Evolutionary conservation across 139 green algal species (phyloP).

Genomic region (Picochlorum sp.): DNA sequence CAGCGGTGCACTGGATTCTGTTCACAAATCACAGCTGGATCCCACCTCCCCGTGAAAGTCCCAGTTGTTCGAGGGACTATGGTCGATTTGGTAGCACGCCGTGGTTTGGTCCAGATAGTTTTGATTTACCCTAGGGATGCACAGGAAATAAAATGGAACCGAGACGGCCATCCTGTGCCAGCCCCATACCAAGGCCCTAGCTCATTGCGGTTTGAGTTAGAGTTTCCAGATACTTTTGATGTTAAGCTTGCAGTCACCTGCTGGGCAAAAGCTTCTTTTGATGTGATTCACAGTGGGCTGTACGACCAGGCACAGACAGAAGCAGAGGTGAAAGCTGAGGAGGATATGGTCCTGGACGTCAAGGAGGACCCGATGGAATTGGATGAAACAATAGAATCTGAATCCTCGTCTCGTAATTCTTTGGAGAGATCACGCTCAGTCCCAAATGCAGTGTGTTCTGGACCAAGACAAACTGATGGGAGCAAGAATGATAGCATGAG

Average conservation of each 20-base stretch:
- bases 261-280: conserved; percentile 49
- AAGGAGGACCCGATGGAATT: not conserved
- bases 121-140: conserved; percentile 35
- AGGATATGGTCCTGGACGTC: not conserved
- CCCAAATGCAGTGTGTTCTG: too few species aligned
- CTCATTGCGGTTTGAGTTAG: conserved; percentile 32
- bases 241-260: conserved; percentile 34
- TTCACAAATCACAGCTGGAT: conserved; percentile 53
- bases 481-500: too few species aligned
- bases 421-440: too few species aligned
- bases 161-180: conserved; percentile 40
- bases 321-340: not conserved
- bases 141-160: conserved; percentile 42
- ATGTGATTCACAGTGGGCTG: conserved; percentile 41
- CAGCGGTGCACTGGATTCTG: conserved; percentile 40
- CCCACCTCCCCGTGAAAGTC: conserved; percentile 42
- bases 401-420: too few species aligned
- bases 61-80: conserved; percentile 53
- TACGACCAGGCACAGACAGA: not conserved
- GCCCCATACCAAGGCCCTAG: conserved; percentile 35
- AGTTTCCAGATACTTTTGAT: conserved; percentile 28
- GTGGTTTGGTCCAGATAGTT: conserved; percentile 39
- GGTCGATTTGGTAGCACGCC: conserved; percentile 39
- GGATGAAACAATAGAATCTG: too few species aligned
- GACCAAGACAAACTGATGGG: too few species aligned